These are phyloP conservation scores for Gracilariopsis chorda DNA, from an alignment of 23 red algal genomes.

Conservation along the genomic window DNA sequence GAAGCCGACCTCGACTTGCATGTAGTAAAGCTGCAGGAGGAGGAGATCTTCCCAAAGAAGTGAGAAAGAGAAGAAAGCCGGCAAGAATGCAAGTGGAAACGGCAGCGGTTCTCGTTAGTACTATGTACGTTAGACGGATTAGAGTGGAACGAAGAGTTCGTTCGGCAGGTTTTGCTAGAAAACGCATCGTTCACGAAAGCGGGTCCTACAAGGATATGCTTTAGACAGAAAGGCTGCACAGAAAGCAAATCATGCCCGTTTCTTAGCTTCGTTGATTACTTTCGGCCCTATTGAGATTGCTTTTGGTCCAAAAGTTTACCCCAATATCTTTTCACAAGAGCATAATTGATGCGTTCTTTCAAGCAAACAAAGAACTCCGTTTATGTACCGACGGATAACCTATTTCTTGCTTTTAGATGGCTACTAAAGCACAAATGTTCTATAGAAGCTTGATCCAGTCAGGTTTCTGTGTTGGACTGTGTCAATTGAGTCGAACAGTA, in stretches of 20 bases:
- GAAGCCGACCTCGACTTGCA: not conserved
- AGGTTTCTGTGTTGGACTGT: too few relatives aligned
- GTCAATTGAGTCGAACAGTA: too few relatives aligned
- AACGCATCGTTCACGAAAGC: not conserved
- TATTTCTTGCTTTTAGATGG: too few relatives aligned
- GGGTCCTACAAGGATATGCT: not conserved
- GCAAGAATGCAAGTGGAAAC: not conserved
- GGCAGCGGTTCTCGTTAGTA: not conserved
- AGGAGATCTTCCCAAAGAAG: not conserved
- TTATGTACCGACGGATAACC: too few relatives aligned
- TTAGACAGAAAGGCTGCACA: not conserved
- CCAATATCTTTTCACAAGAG: too few relatives aligned
- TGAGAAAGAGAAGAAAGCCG: not conserved
- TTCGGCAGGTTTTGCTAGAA: not conserved
- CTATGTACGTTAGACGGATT: not conserved
- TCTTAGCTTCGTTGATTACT: not conserved
- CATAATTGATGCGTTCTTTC: too few relatives aligned
- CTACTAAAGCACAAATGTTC: too few relatives aligned
- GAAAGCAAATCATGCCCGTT: too few relatives aligned
- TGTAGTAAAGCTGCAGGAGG: not conserved
- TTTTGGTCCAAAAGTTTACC: conserved; percentile 2
- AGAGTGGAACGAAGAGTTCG: conserved; percentile 11
- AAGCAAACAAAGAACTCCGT: too few relatives aligned
- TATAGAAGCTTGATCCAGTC: too few relatives aligned
- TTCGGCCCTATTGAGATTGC: not conserved